Evolutionary conservation across 768 basidiomycete species (phyloP).

Genomic region (Chlorophyllum brunneum): DNA sequence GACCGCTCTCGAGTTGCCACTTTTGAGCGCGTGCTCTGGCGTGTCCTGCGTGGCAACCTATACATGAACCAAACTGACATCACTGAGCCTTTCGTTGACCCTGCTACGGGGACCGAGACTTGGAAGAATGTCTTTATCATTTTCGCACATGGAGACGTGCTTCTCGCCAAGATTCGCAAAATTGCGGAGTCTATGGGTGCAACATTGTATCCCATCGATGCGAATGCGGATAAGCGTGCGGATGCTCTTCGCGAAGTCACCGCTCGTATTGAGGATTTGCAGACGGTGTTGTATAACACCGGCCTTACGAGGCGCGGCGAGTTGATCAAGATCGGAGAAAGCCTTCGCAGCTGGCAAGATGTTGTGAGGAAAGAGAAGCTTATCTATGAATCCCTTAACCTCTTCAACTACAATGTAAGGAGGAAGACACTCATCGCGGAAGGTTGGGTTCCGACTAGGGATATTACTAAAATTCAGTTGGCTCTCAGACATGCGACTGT

Average conservation of each 20-base stretch:
- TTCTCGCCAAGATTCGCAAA: conserved; percentile 95
- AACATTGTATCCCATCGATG: conserved; percentile 93
- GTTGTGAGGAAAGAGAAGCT: conserved; percentile 94
- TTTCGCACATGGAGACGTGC: conserved; percentile 91
- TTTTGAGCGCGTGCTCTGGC: conserved; percentile 97
- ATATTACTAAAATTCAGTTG: conserved; percentile 81
- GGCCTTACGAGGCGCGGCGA: conserved; percentile 77
- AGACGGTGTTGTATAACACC: conserved; percentile 87
- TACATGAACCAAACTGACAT: conserved; percentile 99
- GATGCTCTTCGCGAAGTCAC: conserved; percentile 89
- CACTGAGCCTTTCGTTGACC: conserved; percentile 86
- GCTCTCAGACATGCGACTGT: conserved; percentile 86
- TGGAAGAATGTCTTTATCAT: conserved; percentile 99
- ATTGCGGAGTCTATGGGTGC: conserved; percentile 99
- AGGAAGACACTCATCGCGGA: conserved; percentile 95
- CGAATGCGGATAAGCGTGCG: conserved; percentile 88
- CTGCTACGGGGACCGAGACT: conserved; percentile 75
- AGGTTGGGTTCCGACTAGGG: conserved; percentile 95
- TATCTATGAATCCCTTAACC: conserved; percentile 92
- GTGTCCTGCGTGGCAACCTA: conserved; percentile 93
- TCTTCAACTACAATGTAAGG: conserved; percentile 92
- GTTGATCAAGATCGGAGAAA: conserved; percentile 81
- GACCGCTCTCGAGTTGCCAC: conserved; percentile 88
- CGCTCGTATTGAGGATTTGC: conserved; percentile 85
- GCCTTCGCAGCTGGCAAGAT: conserved; percentile 86